A percentile compares a stretch with the other conserved stretches of the same genome.
Conservation (phyloP, 331 rosid species). For the Pyracantha coccinea region DNA sequence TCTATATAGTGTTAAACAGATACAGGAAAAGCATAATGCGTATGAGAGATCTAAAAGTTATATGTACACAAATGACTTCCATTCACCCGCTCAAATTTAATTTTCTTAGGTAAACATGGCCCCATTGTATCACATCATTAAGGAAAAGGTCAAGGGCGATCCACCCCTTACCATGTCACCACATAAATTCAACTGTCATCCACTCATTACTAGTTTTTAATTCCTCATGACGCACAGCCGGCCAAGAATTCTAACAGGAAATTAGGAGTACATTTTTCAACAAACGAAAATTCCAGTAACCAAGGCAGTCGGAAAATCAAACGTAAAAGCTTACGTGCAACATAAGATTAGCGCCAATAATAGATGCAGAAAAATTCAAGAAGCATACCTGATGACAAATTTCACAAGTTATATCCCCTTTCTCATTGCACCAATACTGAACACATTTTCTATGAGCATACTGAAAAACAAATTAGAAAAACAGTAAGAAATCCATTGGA, state of each 20-base stretch:
- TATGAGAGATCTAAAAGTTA: not conserved
- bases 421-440: conserved; percentile 97
- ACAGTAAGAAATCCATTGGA: not conserved
- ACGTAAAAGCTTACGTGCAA: not conserved
- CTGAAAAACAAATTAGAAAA: conserved; percentile 30
- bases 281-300: not conserved
- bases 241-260: not conserved
- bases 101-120: not conserved
- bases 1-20: not conserved
- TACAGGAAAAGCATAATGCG: not conserved
- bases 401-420: conserved; percentile 90
- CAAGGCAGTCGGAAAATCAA: not conserved
- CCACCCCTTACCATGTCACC: not conserved
- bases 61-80: not conserved
- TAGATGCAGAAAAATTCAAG: not conserved
- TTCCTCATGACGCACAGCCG: not conserved
- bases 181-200: not conserved
- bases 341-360: not conserved
- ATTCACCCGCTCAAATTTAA: not conserved
- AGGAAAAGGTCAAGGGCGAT: not conserved
- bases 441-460: conserved; percentile 96
- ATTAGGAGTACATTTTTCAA: not conserved
- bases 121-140: not conserved
- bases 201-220: not conserved
- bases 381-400: conserved; percentile 84